Base-by-base conservation (phyloP, 345 rosid genomes). In the Populus davidiana region DNA sequence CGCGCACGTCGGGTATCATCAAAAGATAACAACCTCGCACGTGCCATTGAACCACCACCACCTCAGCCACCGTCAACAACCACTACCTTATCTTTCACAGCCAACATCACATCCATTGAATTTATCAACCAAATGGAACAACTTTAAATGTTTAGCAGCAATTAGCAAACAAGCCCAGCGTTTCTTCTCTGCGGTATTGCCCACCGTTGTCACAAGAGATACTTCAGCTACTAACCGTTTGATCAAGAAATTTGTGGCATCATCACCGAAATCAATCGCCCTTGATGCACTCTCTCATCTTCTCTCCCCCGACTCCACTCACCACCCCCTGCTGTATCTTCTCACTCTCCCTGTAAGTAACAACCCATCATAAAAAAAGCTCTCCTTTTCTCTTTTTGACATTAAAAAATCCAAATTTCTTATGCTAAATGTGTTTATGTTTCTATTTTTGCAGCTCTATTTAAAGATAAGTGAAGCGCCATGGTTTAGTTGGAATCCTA, bases 401-500 rank as follows among this genome's bases (percentile, higher is more conserved):
- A n/a, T 10, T 12, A 10, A 5, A 44, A 44, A 44, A 44, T 13
- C 17, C 50, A 47, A 4, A 12, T 47, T 47, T 13, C 11, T 47
- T 47, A 47, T 47, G 50, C 50, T 14, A 12, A 3, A 47, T 47
- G 50, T 47, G 16, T 14, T 14, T 13, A 4, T 47, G 50, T 47
- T 47, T 31, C 56, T 56, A 17, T 41, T n/a, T 47, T 61, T 73
- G 75, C 86, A 89, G 92, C 79, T 94, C 69, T 94, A 93, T 72
- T 74, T 76, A 33, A 90, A 82, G 77, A 90, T 94, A 16, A 83
- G 78, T 64, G 83, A 93, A 85, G 85, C 94, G 21, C 72, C 92
- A 0, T 94, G 98, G 98, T 93, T 89, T 74, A 75, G 84, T 69
- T 94, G 98, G 98, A 90, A 94, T 70, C 86, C 95, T 0, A 91